Evolutionary conservation across 2,329 filamentous ascomycete genomes (phyloP), one percentile per base, ranked within the genome.

Genomic region (Fusarium incarnatum): DNA sequence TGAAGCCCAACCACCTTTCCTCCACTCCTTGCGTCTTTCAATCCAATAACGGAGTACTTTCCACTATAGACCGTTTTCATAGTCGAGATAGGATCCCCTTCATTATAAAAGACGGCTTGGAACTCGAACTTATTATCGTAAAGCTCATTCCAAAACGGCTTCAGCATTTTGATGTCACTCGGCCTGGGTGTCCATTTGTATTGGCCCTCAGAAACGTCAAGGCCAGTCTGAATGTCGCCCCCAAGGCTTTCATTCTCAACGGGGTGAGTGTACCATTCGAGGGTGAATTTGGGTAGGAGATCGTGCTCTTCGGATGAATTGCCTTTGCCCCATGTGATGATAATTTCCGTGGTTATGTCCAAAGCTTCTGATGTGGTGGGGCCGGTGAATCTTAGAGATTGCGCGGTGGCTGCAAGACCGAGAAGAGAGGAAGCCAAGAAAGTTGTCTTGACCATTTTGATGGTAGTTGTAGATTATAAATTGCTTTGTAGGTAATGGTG

Each of bases 211-310:
- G 50, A 30, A 22, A 8, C 11, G 2, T 18, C 18, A 2, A 54
- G 3, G 5, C 6, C 25, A 37, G 15, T 10, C 0, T 27, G 5
- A 1, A 44, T 11, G 3, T 23, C 25, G n/a, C 4, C 15, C 0
- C n/a, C n/a, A 13, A 23, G 10, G 34, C 10, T 42, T 6, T 6
- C 8, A 2, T 16, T 16, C 7, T 16, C 0, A 1, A 16, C 30
- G 30, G 30, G 30, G 13, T 32, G 13, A 15, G 30, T 32, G 13
- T 5, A 16, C 25, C n/a, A 44, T 1, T 13, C 6, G 1, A 27
- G 8, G 5, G 12, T 16, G 3, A 44, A 22, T 5, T 3, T 54
- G 4, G 25, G n/a, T 1, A 8, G 32, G 3, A 34, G 5, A 1
- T 12, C 9, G 11, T 30, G n/a, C 0, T 45, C 3, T 4, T 30